Percentiles rank a stretch among this genome's conserved stretches.
These are phyloP conservation scores for Exophiala alcalophila DNA, from an alignment of 2,329 filamentous ascomycete species.

Conservation along the genomic window DNA sequence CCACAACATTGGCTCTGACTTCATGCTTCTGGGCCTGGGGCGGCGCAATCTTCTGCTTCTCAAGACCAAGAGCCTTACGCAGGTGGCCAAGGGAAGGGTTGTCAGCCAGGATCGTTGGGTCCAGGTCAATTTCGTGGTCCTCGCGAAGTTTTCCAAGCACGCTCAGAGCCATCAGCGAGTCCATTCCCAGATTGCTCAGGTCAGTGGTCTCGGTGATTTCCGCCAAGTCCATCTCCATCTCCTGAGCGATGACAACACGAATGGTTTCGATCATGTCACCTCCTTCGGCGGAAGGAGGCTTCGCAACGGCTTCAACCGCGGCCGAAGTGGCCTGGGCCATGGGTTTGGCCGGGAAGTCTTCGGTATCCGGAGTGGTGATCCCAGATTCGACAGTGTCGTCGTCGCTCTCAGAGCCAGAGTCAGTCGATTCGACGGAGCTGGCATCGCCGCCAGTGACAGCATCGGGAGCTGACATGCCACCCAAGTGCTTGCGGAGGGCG, in stretches of 20 bases:
- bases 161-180: conserved; percentile 47
- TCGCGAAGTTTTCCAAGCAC: conserved; percentile 47
- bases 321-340: conserved; percentile 24
- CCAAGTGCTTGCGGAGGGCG: conserved; percentile 58
- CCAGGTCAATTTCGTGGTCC: conserved; percentile 41
- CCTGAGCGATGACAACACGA: conserved; percentile 42
- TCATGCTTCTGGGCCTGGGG: conserved; percentile 27
- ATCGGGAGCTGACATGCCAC: conserved; percentile 26
- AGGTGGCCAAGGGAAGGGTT: conserved; percentile 43
- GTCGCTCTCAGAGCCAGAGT: conserved; percentile 30
- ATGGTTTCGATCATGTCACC: conserved; percentile 41
- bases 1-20: conserved; percentile 32
- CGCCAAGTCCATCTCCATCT: conserved; percentile 43
- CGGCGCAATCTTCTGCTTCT: conserved; percentile 36
- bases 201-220: conserved; percentile 43
- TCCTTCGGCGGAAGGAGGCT: conserved; percentile 39
- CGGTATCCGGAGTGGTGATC: conserved; percentile 32
- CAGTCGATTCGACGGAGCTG: conserved; percentile 28
- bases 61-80: conserved; percentile 38
- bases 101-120: conserved; percentile 45
- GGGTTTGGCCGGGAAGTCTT: conserved; percentile 30
- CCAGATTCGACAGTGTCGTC: conserved; percentile 31
- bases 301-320: conserved; percentile 32
- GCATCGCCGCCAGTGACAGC: conserved; percentile 32
- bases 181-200: conserved; percentile 45